Base-by-base conservation (phyloP, 257 asterid species). In the Nicotiana tomentosiformis region DNA sequence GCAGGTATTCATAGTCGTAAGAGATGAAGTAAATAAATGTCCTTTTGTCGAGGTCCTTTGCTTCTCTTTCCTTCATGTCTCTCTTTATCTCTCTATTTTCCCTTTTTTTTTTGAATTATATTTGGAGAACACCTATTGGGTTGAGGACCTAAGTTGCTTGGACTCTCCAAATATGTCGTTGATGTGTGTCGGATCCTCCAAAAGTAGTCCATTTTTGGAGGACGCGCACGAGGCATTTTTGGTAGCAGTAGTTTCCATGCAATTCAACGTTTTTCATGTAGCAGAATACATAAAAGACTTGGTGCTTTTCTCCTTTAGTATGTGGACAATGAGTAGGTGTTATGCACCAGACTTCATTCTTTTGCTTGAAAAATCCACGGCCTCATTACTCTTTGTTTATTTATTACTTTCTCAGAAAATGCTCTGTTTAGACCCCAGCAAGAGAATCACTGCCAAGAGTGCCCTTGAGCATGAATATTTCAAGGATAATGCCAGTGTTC, bases 401-500 rank as follows among this genome's bases (percentile, higher is more conserved):
- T 23, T 23, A 23, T 23, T 23, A 23, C 26, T 23, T 23, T 23
- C 26, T 23, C 26, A 23, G 26, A 23, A 23, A 23, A 84, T 95
- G 97, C 95, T 95, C 57, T 69, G 84, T 88, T 80, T 95, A 89
- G 98, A 95, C 26, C 88, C 99, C 80, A 90, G 95, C 95, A 91
- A 90, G 88, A 89, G 99, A 89, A 89, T 93, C 84, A 91, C 97
- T 0, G 98, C 99, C 43, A 90, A 93, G 85, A 89, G 69, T 82
- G 98, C 98, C 82, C 97, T 95, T 26, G 94, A 93, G 89, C 99
- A 95, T 55, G 97, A 90, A 81, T 95, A 93, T 88, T 95, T 95
- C 86, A 95, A 89, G 94, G 98, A 93, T 84, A 91, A 91, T 16
- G 93, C 88, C 49, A 77, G 77, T 72, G 92, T 95, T 79, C 97